Conservation (phyloP, 306 rosid genomes). For the Neltuma alba region DNA sequence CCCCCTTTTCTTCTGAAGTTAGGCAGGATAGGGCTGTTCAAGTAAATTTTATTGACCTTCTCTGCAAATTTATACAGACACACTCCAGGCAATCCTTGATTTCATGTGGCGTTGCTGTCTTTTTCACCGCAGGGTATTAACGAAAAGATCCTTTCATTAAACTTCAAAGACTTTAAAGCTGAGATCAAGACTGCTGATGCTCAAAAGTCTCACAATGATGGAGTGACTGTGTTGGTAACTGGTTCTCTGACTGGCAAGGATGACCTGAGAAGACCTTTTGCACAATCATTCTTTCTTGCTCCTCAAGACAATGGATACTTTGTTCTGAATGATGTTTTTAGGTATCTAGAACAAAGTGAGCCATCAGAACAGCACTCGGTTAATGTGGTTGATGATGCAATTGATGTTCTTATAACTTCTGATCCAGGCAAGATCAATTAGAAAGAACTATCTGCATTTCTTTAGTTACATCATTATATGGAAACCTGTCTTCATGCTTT, state of each 20-base stretch:
- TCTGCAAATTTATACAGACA: background rate
- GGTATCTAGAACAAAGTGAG: slow-evolving; percentile 66
- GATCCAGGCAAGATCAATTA: slow-evolving; percentile 55
- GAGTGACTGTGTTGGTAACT: slow-evolving; percentile 78
- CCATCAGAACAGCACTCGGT: slow-evolving; percentile 42
- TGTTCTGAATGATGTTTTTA: slow-evolving; percentile 76
- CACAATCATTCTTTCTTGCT: slow-evolving; percentile 81
- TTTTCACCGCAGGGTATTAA: slow-evolving; percentile 63
- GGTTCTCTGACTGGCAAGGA: slow-evolving; percentile 81
- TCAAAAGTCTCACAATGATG: slow-evolving; percentile 63
- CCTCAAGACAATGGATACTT: slow-evolving; percentile 81
- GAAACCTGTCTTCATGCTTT: slow-evolving; percentile 27
- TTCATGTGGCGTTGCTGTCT: background rate
- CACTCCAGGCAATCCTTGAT: slow-evolving; percentile 15
- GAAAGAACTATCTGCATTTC: background rate
- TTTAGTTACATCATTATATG: slow-evolving; percentile 6
- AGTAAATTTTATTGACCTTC: slow-evolving; percentile 25
- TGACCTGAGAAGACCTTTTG: slow-evolving; percentile 67
- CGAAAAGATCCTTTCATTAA: slow-evolving; percentile 71
- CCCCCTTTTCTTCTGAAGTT: background rate
- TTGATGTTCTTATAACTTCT: slow-evolving; percentile 38
- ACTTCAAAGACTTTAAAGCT: slow-evolving; percentile 61
- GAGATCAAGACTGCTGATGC: slow-evolving; percentile 84
- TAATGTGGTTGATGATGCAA: slow-evolving; percentile 45
- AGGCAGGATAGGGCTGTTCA: slow-evolving; percentile 3